These are phyloP conservation scores for Trypanosomatidae sp. DNA, from an alignment of 208 protist genomes.

Conservation along the genomic window DNA sequence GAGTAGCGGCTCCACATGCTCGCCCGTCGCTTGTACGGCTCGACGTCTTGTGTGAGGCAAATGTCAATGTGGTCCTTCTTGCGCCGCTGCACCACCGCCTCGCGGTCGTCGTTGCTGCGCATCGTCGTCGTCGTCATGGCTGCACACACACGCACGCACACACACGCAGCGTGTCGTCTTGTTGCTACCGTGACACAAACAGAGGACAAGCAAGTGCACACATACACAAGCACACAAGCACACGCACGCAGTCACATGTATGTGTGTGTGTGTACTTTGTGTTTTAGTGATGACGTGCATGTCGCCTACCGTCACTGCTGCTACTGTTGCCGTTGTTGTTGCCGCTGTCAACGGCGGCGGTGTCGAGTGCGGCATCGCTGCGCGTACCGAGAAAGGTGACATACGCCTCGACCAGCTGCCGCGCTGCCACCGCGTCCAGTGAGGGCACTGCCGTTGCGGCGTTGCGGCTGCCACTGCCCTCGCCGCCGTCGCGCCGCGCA, in stretches of 20 bases:
- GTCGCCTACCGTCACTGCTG: no score
- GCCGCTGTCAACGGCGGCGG: no score
- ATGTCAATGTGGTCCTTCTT: slow-evolving; percentile 90
- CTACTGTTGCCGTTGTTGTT: no score
- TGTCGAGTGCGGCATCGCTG: slow-evolving; percentile 24
- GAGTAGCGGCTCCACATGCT: slow-evolving; percentile 75
- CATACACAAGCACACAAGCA: background rate
- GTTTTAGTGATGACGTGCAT: no score
- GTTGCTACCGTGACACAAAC: background rate
- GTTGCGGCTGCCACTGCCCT: background rate
- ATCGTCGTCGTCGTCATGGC: background rate
- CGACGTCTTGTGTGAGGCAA: slow-evolving; percentile 69
- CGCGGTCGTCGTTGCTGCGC: slow-evolving; percentile 21
- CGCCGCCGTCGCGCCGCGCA: background rate
- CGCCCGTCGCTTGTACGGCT: slow-evolving; percentile 43
- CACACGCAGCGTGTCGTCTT: background rate
- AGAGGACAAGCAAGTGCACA: background rate
- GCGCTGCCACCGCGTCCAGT: slow-evolving; percentile 24
- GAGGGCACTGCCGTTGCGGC: slow-evolving; percentile 1
- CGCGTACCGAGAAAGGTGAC: slow-evolving; percentile 54
- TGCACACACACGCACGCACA: background rate
- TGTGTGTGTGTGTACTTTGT: background rate
- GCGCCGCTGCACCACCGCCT: slow-evolving; percentile 48
- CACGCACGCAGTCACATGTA: background rate
- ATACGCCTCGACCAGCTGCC: slow-evolving; percentile 39